These are phyloP conservation scores for Steccherinum ochraceum DNA, from an alignment of 768 basidiomycete genomes.

Conservation along the genomic window DNA sequence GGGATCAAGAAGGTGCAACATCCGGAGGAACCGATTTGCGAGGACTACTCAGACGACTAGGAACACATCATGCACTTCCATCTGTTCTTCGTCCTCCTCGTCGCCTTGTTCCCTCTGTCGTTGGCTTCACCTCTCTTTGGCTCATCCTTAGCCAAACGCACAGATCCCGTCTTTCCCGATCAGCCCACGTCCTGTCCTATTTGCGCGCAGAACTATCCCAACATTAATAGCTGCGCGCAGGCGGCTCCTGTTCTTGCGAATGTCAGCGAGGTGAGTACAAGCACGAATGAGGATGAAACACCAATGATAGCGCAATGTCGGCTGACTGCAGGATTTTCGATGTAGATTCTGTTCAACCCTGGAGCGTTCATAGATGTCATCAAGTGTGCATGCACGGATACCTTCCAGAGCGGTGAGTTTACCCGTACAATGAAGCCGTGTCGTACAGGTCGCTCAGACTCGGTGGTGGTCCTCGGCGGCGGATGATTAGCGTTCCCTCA, in stretches of 20 bases:
- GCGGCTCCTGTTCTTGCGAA: constrained; percentile 55
- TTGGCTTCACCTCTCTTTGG: neutral
- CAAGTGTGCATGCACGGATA: constrained; percentile 53
- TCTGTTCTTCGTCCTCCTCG: neutral
- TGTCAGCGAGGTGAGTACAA: constrained; percentile 45
- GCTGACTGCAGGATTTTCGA: neutral
- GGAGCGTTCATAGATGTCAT: constrained; percentile 57
- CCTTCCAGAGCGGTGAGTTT: constrained; percentile 29
- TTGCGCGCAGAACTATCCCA: constrained; percentile 44
- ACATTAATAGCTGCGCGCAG: constrained; percentile 50
- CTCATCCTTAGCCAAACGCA: neutral
- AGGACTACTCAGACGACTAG: too few relatives aligned
- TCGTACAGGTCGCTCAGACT: neutral
- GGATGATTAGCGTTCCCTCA: constrained; percentile 40
- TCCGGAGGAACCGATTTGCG: too few relatives aligned
- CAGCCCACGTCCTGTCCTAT: constrained; percentile 53
- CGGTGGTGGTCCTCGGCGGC: neutral
- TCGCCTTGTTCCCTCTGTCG: neutral
- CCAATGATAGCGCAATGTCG: too few relatives aligned
- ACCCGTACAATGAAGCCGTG: too few relatives aligned
- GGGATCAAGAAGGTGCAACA: too few relatives aligned
- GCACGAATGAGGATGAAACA: too few relatives aligned
- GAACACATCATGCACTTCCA: neutral
- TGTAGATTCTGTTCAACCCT: constrained; percentile 58
- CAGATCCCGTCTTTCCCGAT: constrained; percentile 44